phyloP scores from a whole-genome alignment of 73 alveolate species.

The Halteria grandinella region DNA sequence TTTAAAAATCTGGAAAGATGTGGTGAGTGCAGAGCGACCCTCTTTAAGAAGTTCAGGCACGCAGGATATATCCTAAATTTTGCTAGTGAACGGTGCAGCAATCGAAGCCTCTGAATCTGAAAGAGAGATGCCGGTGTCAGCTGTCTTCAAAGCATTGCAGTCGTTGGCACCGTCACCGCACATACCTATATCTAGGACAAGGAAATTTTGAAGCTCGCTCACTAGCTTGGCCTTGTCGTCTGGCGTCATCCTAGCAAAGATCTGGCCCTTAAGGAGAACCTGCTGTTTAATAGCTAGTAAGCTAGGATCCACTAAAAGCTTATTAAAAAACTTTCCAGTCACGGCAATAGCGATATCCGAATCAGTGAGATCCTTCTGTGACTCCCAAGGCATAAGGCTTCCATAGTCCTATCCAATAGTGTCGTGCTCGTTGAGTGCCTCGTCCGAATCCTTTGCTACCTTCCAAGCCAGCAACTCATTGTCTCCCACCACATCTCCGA shows the following conservation, averaged over 20 bases:
- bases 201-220: slow-evolving; percentile 62
- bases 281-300: slow-evolving; percentile 2
- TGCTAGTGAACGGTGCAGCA: slow-evolving; percentile 94
- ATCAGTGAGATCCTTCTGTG: slow-evolving; percentile 8
- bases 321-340: slow-evolving; percentile 69
- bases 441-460: no score
- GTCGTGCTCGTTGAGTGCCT: neutral
- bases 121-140: slow-evolving; percentile 88
- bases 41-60: slow-evolving; percentile 72
- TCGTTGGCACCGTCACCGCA: slow-evolving; percentile 97
- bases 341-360: slow-evolving; percentile 65
- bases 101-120: slow-evolving; percentile 91
- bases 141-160: slow-evolving; percentile 91
- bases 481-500: slow-evolving; percentile 18
- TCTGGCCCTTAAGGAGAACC: slow-evolving; percentile 74
- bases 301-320: slow-evolving; percentile 35
- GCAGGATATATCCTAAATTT: slow-evolving; percentile 84
- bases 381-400: slow-evolving; percentile 48
- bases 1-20: slow-evolving; percentile 68
- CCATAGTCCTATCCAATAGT: neutral
- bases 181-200: slow-evolving; percentile 78
- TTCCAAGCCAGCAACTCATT: no score
- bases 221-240: slow-evolving; percentile 89
- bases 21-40: slow-evolving; percentile 72
- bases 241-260: slow-evolving; percentile 93